Evolutionary conservation across 768 basidiomycete genomes (phyloP), one percentile per base, ranked within the genome.

Genomic region (Hypsizygus marmoreus): DNA sequence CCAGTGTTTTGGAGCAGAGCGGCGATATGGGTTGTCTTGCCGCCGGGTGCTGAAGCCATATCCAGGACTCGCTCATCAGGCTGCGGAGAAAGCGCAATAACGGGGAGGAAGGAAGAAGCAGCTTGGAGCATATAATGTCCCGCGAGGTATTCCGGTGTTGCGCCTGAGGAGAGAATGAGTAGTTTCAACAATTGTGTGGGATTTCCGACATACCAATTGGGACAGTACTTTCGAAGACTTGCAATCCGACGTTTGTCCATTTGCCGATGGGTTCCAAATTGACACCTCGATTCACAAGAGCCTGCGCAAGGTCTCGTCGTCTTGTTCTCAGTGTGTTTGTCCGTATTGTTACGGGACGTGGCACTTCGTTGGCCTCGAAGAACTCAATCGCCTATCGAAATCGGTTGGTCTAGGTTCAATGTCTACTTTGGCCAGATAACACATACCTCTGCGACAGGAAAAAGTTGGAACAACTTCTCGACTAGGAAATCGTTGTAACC

Each of bases 61-160:
- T 99, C 97, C 47, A 99, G 79, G 9, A 97, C 82, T 9, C 95
- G 88, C 61, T 98, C 97, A 49, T 90, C 81, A 2, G 93, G 92
- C 60, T 95, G 88, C 4, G 97, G 97, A 19, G 82, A 75, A 29
- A 99, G 86, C 3, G 97, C 92, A 53, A 98, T 95, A 60, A 98
- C 97, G 43, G 97, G 97, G n/a, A 99, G 80, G 78, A 99, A 97
- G 1, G 97, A 98, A 4, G 94, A 95, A 9, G 97, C 97, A 5
- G 97, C 92, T 74, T 99, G 97, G 19, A 98, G 88, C 91, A 99
- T 98, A 69, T 99, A 99, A 64, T 99, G 95, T 2, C 97, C 97
- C 0, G 97, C 94, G 29, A 99, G 82, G 68, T 99, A 99, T 71
- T 99, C 97, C 9, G 97, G 97, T 2, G 97, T 98, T 5, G 97